phyloP scores from a whole-genome alignment of 345 rosid genomes.

The Lenwebbia sp. region DNA sequence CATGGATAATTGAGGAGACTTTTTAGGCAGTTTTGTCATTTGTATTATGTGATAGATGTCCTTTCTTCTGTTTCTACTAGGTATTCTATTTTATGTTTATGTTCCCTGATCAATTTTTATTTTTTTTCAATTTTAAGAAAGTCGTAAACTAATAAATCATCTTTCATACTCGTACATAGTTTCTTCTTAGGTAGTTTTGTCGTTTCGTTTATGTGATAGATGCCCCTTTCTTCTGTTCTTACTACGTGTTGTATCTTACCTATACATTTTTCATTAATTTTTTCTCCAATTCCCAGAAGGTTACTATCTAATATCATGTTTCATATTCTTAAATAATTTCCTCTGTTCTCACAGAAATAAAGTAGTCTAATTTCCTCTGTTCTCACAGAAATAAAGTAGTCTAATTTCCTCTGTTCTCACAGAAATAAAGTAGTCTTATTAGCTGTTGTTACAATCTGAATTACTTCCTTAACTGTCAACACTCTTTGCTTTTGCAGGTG shows the following conservation, averaged over 20 bases:
- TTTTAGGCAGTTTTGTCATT: background rate
- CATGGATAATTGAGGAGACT: background rate
- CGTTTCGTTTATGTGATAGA: background rate
- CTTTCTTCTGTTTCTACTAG: background rate
- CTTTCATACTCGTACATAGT: background rate
- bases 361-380: no score
- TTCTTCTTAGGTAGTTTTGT: background rate
- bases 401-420: background rate
- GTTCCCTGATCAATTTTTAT: background rate
- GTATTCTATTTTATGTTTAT: background rate
- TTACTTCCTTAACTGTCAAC: background rate
- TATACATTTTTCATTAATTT: no score
- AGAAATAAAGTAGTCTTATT: background rate
- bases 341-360: background rate
- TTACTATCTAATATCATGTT: background rate
- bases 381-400: background rate
- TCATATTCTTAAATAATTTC: background rate
- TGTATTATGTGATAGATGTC: background rate
- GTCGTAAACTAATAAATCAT: background rate
- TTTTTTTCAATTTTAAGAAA: background rate
- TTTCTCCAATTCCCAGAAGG: background rate
- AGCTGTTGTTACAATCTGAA: background rate
- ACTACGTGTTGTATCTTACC: background rate
- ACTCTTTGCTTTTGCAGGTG: conserved; percentile 45
- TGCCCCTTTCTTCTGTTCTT: background rate